These are phyloP conservation scores for Malus hybrid DNA, from an alignment of 331 rosid genomes.

Conservation along the genomic window DNA sequence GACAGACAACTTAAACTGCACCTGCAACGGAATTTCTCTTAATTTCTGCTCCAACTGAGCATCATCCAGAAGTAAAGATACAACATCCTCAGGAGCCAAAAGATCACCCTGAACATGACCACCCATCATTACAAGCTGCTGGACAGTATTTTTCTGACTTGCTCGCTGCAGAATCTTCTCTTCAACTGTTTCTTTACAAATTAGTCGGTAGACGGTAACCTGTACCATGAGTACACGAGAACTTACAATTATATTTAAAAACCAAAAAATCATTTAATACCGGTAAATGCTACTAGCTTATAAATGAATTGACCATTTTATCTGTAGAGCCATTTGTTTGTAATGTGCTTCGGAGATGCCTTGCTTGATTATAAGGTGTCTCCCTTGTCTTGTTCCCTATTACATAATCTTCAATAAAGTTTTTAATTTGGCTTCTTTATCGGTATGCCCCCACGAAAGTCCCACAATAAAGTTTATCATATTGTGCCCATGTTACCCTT, in stretches of 20 bases:
- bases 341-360: not conserved
- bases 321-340: not conserved
- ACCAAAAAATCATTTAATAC: no score
- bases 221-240: not conserved
- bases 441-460: not conserved
- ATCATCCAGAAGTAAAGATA: slow-evolving; percentile 92
- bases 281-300: no score
- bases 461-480: no score
- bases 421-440: not conserved
- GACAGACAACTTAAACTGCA: slow-evolving; percentile 12
- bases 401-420: not conserved
- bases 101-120: slow-evolving; percentile 90
- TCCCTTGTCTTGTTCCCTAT: not conserved
- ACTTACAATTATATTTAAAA: not conserved
- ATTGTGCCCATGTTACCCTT: not conserved
- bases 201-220: slow-evolving; percentile 62
- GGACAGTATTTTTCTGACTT: slow-evolving; percentile 56
- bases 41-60: slow-evolving; percentile 90
- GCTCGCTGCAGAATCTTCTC: slow-evolving; percentile 63
- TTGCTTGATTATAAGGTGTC: not conserved
- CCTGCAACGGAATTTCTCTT: slow-evolving; percentile 78
- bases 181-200: slow-evolving; percentile 61
- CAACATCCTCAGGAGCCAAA: slow-evolving; percentile 97
- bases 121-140: slow-evolving; percentile 63
- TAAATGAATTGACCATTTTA: not conserved